These are phyloP conservation scores for Colletotrichum sp. DNA, from an alignment of 2,329 filamentous ascomycete genomes.

Conservation along the genomic window DNA sequence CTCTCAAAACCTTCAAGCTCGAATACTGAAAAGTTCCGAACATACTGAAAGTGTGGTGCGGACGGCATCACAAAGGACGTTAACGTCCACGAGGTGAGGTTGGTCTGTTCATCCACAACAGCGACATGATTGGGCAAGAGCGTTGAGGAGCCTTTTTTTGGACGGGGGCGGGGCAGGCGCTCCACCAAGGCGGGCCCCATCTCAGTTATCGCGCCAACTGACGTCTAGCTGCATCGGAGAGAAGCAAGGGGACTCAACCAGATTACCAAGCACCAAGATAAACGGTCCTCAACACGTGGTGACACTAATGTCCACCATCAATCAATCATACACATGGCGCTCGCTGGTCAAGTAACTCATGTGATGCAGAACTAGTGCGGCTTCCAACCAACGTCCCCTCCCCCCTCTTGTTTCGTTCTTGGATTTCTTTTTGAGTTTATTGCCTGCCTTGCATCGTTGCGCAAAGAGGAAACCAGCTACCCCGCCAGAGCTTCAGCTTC, in stretches of 20 bases:
- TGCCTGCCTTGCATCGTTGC: neutral
- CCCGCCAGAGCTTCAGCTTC: neutral
- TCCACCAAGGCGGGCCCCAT: neutral
- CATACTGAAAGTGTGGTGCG: neutral
- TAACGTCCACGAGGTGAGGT: neutral
- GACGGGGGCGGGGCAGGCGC: neutral
- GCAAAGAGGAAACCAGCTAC: neutral
- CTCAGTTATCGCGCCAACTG: neutral
- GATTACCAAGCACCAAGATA: constrained; percentile 17
- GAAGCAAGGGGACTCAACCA: neutral
- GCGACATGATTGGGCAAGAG: neutral
- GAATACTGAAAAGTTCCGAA: neutral
- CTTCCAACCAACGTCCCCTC: neutral
- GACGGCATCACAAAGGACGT: neutral
- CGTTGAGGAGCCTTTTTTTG: neutral
- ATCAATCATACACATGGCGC: neutral
- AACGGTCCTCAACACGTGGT: neutral
- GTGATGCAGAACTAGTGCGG: neutral
- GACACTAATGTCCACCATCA: neutral
- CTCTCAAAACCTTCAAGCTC: neutral
- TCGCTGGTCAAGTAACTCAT: neutral
- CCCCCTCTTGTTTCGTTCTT: neutral
- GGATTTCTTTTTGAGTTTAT: too few relatives aligned
- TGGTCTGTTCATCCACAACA: neutral
- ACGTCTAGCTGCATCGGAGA: neutral